Evolutionary conservation across 2,329 filamentous ascomycete species (phyloP), one percentile per base, ranked within the genome.

Genomic region (Colletotrichum tamarilloi): DNA sequence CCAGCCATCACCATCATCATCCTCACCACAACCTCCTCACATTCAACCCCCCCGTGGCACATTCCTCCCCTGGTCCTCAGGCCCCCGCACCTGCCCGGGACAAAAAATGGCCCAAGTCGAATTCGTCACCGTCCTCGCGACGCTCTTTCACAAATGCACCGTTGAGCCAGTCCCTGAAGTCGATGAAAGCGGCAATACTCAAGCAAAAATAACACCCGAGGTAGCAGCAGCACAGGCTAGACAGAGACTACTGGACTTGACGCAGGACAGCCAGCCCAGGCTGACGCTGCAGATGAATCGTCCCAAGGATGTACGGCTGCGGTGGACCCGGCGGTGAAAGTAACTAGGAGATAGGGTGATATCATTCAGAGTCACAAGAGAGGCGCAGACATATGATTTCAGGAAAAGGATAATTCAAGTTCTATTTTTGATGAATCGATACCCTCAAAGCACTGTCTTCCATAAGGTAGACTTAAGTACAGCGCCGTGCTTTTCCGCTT

Each of bases 91-190:
- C 4, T 90, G 88, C 76, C 87, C 87, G 0, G 88, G 88, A 1
- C 82, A 86, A 80, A 89, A 88, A 76, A 87, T 90, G 82, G 81
- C 87, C 1, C 86, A 90, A 78, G 87, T 90, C 2, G 88, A 90
- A 77, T 89, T 89, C 77, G 83, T 85, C 4, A 84, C 82, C 14
- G 83, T 86, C 2, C 76, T 90, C 28, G 77, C 83, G 69, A 81
- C 81, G 2, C 75, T 88, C 14, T 79, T 87, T 38, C 75, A 79
- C 19, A 26, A 4, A 35, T 65, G 49, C 28, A 8, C 49, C 30
- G 62, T 30, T 22, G 62, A 56, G 30, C 32, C 62, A 4, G 30
- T 22, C 14, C 22, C 19, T 3, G 42, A 22, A 49, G 19, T 2
- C 30, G 22, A 35, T 16, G 19, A 3, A 19, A 2, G 22, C 22